A percentile compares a stretch with the other conserved stretches of the same genome.
Conservation (phyloP, 768 basidiomycete species). For the Panaeolus papilionaceus region DNA sequence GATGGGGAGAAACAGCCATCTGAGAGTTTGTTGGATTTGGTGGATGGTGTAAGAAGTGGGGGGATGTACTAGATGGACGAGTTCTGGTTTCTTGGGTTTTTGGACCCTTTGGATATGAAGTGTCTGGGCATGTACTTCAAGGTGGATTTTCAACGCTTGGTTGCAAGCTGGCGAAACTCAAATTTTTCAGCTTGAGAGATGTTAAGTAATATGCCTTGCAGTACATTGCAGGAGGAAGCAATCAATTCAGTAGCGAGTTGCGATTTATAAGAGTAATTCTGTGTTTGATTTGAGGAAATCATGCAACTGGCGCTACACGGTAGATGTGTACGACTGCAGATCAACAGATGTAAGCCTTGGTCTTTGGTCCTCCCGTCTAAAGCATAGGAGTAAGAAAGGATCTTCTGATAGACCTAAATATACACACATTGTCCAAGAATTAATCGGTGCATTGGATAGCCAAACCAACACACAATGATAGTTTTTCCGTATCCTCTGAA, state of each 20-base stretch:
- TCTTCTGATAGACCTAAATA: not conserved
- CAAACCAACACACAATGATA: not conserved
- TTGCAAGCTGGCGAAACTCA: too few species aligned
- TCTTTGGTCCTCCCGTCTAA: not conserved
- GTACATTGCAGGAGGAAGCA: not conserved
- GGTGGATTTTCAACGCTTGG: too few species aligned
- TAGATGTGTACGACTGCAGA: not conserved
- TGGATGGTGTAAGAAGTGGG: conserved; percentile 45
- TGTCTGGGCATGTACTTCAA: too few species aligned
- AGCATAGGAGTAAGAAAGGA: not conserved
- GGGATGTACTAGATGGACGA: not conserved
- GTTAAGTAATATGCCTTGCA: too few species aligned
- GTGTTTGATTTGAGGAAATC: not conserved
- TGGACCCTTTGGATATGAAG: not conserved
- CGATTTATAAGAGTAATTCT: not conserved
- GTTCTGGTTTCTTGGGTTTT: not conserved
- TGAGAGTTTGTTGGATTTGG: conserved; percentile 66
- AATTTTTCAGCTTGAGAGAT: too few species aligned
- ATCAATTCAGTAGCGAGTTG: not conserved
- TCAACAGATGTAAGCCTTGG: not conserved
- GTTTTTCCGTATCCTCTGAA: not conserved
- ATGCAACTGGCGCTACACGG: not conserved
- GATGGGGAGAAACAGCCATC: conserved; percentile 71
- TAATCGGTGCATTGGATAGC: not conserved
- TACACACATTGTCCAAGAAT: not conserved